Percentiles rank a stretch among this genome's conserved stretches.
Conservation (phyloP, 169 alveolate species). For the Cystoisospora suis region DNA sequence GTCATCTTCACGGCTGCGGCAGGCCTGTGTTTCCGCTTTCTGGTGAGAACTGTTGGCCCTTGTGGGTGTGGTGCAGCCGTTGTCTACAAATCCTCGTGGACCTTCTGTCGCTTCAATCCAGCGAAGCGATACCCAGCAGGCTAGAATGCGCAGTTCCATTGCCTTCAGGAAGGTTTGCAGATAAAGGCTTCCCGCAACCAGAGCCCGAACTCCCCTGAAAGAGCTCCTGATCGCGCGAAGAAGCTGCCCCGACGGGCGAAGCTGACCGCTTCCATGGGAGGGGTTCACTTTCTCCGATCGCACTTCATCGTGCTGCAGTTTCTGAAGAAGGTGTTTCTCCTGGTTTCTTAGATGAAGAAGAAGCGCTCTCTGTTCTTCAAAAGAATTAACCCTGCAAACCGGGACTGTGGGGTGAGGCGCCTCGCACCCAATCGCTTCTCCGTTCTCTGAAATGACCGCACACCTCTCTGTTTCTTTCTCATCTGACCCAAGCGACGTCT, state of each 20-base stretch:
- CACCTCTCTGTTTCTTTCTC: too few species aligned
- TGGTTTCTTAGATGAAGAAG: neutral
- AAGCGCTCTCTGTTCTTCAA: constrained; percentile 29
- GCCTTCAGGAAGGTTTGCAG: neutral
- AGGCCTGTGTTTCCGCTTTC: neutral
- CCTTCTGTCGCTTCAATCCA: too few species aligned
- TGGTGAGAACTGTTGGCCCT: neutral
- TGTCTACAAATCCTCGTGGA: neutral
- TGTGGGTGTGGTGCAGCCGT: neutral
- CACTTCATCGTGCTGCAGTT: neutral
- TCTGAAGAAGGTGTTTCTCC: neutral
- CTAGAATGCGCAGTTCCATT: neutral
- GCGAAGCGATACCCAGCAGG: too few species aligned
- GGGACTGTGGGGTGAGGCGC: too few species aligned
- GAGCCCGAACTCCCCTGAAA: neutral
- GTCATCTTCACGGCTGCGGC: neutral
- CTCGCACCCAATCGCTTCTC: too few species aligned
- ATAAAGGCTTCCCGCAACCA: neutral
- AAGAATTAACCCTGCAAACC: neutral
- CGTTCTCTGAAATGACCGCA: too few species aligned
- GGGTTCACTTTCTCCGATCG: neutral
- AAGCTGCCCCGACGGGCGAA: constrained; percentile 15
- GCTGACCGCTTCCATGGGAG: neutral
- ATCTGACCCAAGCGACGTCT: too few species aligned
- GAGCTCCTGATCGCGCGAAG: neutral